These are phyloP conservation scores for Stipa capillata DNA, from an alignment of 176 grass and related monocot species.

Conservation along the genomic window DNA sequence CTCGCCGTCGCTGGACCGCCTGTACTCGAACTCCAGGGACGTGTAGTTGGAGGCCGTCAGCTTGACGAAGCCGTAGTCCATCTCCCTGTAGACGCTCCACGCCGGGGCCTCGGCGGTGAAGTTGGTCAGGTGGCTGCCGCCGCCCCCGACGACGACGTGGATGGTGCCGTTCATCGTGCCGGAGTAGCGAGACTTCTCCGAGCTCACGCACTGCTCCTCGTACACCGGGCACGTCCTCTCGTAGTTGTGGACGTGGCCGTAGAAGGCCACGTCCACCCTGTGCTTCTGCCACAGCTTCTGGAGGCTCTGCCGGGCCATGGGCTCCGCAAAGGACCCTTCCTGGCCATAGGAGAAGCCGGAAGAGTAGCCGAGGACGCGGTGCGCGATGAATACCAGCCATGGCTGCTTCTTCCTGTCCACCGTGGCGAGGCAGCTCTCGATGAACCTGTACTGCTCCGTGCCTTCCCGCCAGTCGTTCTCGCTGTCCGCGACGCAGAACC, in stretches of 20 bases:
- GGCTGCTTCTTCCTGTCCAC: slow-evolving; percentile 81
- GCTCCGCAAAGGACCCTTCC: slow-evolving; percentile 57
- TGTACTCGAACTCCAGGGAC: slow-evolving; percentile 69
- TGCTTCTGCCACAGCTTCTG: slow-evolving; percentile 74
- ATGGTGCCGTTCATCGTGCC: slow-evolving; percentile 59
- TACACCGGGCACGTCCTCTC: slow-evolving; percentile 81
- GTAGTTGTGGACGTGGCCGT: slow-evolving; percentile 83
- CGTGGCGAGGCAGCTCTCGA: slow-evolving; percentile 63
- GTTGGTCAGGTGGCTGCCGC: slow-evolving; percentile 57
- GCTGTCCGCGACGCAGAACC: slow-evolving; percentile 80
- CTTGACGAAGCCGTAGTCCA: slow-evolving; percentile 76
- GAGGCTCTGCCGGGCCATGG: slow-evolving; percentile 58
- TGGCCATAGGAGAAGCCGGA: slow-evolving; percentile 35
- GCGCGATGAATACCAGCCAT: slow-evolving; percentile 80
- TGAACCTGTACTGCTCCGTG: slow-evolving; percentile 70
- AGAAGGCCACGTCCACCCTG: slow-evolving; percentile 71
- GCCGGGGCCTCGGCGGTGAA: slow-evolving; percentile 40
- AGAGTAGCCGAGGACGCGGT: slow-evolving; percentile 84
- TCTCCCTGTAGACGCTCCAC: slow-evolving; percentile 72
- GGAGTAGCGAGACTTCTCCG: slow-evolving; percentile 41
- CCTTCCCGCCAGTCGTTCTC: slow-evolving; percentile 88
- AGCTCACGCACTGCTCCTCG: slow-evolving; percentile 39
- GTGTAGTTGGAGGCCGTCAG: slow-evolving; percentile 69
- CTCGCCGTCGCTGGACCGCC: slow-evolving; percentile 38
- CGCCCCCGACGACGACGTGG: slow-evolving; percentile 63